Conservation (phyloP, 768 basidiomycete genomes). For the Suillus clintonianus region DNA sequence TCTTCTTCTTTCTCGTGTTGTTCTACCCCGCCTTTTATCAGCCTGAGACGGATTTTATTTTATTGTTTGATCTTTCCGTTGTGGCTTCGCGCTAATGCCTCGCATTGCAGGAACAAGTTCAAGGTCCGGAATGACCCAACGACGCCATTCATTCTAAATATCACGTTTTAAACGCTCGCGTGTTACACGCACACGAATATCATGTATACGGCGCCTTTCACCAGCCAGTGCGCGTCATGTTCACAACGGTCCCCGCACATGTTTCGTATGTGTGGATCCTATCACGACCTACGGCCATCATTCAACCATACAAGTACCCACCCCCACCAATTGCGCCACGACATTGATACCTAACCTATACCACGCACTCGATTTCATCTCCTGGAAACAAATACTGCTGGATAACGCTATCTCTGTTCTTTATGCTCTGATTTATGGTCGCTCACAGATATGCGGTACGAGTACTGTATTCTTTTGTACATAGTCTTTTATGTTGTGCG, state of each 20-base stretch:
- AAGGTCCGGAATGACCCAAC: neutral
- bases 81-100: neutral
- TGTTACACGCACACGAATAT: neutral
- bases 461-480: neutral
- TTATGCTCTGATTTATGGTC: constrained; percentile 3
- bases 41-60: neutral
- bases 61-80: neutral
- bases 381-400: neutral
- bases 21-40: neutral
- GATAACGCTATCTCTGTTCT: neutral
- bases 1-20: neutral
- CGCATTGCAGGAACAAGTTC: constrained; percentile 22
- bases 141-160: constrained; percentile 8
- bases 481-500: neutral
- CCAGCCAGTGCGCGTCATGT: no score
- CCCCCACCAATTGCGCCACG: neutral
- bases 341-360: constrained; percentile 2
- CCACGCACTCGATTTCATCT: neutral
- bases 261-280: neutral
- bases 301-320: neutral
- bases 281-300: neutral
- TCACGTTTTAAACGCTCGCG: constrained; percentile 12
- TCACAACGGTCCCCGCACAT: neutral
- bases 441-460: neutral
- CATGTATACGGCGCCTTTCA: neutral